Percentiles rank a stretch among this genome's conserved stretches.
Evolutionary conservation across 208 protist species (phyloP).

Genomic region (Crithidia expoeki): DNA sequence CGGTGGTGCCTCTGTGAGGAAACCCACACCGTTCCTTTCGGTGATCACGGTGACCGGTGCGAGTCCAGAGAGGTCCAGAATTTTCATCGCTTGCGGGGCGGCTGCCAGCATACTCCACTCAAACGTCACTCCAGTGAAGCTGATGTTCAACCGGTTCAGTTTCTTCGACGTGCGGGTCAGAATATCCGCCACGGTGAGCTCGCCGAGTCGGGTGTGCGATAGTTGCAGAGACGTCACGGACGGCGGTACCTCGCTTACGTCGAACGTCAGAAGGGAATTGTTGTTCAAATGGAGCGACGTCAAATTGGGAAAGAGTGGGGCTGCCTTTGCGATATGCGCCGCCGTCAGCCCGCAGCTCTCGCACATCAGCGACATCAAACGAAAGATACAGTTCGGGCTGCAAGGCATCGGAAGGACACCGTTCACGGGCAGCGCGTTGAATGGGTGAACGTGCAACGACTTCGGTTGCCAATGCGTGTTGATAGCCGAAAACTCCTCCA

Average conservation of each 20-base stretch:
- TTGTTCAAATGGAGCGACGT: not conserved
- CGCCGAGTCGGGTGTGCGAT: conserved; percentile 1
- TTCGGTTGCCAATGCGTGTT: conserved; percentile 1
- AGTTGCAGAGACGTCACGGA: conserved; percentile 6
- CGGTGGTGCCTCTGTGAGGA: not conserved
- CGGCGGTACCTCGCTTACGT: not conserved
- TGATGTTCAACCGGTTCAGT: conserved; percentile 3
- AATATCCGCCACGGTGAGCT: not conserved
- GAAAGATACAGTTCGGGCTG: not conserved
- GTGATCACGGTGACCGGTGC: not conserved
- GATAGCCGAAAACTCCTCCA: conserved; percentile 13
- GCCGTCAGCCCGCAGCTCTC: conserved; percentile 9
- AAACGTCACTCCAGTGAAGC: conserved; percentile 3
- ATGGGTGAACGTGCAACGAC: not conserved
- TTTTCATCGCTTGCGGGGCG: not conserved
- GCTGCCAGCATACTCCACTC: conserved; percentile 1
- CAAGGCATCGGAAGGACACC: not conserved
- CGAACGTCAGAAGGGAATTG: not conserved
- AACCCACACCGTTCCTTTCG: not conserved
- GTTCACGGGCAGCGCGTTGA: not conserved
- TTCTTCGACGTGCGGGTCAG: not conserved
- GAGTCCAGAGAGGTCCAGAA: conserved; percentile 27
- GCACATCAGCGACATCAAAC: conserved; percentile 8
- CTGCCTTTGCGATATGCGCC: not conserved
- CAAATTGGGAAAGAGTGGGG: not conserved